Percentiles rank a stretch among this genome's conserved stretches.
Conservation (phyloP, 805 yeast genomes). For the Zygosaccharomyces bisporus region DNA sequence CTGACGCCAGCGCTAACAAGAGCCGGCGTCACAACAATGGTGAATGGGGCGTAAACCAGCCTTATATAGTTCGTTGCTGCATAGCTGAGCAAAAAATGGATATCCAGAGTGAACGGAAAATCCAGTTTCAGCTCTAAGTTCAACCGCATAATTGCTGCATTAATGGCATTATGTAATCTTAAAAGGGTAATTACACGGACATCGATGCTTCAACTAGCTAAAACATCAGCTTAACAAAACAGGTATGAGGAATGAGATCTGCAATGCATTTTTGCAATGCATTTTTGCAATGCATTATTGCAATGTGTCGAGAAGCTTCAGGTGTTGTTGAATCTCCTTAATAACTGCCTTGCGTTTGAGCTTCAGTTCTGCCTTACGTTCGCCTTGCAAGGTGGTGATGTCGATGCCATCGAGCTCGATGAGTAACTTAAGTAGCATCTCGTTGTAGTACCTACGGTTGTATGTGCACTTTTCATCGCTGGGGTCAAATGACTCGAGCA, state of each 20-base stretch:
- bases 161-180: conserved; percentile 6
- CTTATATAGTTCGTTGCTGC: neutral
- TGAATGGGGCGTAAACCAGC: neutral
- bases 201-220: neutral
- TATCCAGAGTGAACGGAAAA: neutral
- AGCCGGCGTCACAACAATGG: neutral
- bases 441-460: conserved; percentile 58
- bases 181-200: conserved; percentile 2
- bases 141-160: neutral
- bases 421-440: conserved; percentile 60
- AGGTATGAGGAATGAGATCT: neutral
- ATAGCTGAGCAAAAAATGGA: neutral
- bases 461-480: conserved; percentile 36
- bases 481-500: conserved; percentile 23
- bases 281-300: conserved; percentile 6
- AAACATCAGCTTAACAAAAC: neutral
- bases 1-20: conserved; percentile 8
- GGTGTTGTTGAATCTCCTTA: conserved; percentile 55
- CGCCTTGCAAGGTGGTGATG: conserved; percentile 36
- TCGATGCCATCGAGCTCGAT: conserved; percentile 66
- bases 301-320: conserved; percentile 49
- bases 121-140: neutral
- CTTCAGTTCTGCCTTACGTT: conserved; percentile 47
- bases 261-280: too few species aligned
- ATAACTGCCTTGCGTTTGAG: conserved; percentile 56